phyloP scores from a whole-genome alignment of 2,329 filamentous ascomycete species.

The Ustilaginoidea virens region DNA sequence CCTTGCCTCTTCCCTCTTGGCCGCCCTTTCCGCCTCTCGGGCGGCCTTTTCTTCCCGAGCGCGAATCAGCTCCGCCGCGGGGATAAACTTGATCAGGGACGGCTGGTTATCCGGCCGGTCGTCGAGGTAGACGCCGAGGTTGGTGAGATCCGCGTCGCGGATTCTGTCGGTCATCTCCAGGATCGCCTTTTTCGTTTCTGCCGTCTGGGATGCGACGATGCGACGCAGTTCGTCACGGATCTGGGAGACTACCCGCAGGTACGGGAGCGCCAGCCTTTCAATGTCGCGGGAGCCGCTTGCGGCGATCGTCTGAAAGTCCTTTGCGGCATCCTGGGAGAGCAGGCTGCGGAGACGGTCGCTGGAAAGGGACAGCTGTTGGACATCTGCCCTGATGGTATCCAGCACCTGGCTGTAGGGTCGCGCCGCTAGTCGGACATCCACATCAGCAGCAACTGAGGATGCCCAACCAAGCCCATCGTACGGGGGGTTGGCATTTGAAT shows the following conservation, averaged over 20 bases:
- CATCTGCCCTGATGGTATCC: constrained; percentile 28
- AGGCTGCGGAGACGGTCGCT: constrained; percentile 28
- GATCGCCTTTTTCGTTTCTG: constrained; percentile 51
- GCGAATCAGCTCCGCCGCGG: constrained; percentile 39
- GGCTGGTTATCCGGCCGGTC: constrained; percentile 53
- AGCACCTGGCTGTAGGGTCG: constrained; percentile 31
- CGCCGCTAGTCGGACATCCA: constrained; percentile 30
- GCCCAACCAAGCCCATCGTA: constrained; percentile 44
- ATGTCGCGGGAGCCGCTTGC: constrained; percentile 31
- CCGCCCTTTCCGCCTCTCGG: constrained; percentile 43
- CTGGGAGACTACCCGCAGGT: constrained; percentile 36
- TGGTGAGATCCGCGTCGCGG: constrained; percentile 66
- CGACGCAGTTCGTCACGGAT: constrained; percentile 47
- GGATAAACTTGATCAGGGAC: constrained; percentile 57
- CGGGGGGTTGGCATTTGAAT: constrained; percentile 39
- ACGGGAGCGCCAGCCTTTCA: constrained; percentile 38
- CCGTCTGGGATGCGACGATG: constrained; percentile 29
- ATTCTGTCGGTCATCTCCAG: constrained; percentile 65
- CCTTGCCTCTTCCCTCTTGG: constrained; percentile 38
- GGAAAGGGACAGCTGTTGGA: constrained; percentile 30
- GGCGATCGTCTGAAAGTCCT: constrained; percentile 30
- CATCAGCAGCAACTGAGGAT: constrained; percentile 21
- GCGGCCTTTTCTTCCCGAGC: constrained; percentile 43
- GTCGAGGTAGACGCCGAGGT: constrained; percentile 76
- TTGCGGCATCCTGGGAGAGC: constrained; percentile 25